Evolutionary conservation across 2,329 filamentous ascomycete species (phyloP).

Genomic region (Coniosporium tulheliwenetii): DNA sequence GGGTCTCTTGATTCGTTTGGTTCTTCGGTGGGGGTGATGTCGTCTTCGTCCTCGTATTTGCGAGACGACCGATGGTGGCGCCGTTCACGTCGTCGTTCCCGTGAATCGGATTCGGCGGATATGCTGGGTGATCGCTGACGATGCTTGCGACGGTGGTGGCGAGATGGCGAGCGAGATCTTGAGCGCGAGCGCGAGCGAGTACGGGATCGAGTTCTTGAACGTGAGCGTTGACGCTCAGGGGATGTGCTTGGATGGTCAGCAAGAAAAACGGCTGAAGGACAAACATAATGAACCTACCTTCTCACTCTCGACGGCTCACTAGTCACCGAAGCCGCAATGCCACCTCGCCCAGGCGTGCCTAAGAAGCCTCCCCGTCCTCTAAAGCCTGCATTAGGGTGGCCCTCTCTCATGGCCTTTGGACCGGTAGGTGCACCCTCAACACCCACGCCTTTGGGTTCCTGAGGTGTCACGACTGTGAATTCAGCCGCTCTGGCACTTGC

Average conservation of each 20-base stretch:
- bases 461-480: constrained; percentile 17
- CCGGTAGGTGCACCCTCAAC: constrained; percentile 68
- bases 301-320: neutral
- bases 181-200: constrained; percentile 21
- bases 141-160: constrained; percentile 31
- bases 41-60: constrained; percentile 16
- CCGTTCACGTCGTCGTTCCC: neutral
- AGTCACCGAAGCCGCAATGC: neutral
- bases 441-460: constrained; percentile 36
- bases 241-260: constrained; percentile 12
- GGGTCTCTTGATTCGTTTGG: constrained; percentile 23
- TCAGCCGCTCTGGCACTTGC: constrained; percentile 17
- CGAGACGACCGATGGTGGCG: constrained; percentile 7
- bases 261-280: too few relatives aligned
- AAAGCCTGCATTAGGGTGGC: constrained; percentile 66
- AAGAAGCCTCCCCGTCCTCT: constrained; percentile 42
- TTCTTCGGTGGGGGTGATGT: constrained; percentile 31
- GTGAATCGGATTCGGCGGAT: constrained; percentile 11
- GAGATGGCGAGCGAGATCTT: constrained; percentile 19
- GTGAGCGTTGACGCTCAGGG: constrained; percentile 6
- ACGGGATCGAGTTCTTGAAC: constrained; percentile 9
- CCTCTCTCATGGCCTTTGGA: constrained; percentile 87
- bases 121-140: constrained; percentile 37
- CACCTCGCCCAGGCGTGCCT: constrained; percentile 3
- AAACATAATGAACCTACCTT: constrained; percentile 3